phyloP scores from a whole-genome alignment of 106 monocot genomes.

The Phalaenopsis equestris region DNA sequence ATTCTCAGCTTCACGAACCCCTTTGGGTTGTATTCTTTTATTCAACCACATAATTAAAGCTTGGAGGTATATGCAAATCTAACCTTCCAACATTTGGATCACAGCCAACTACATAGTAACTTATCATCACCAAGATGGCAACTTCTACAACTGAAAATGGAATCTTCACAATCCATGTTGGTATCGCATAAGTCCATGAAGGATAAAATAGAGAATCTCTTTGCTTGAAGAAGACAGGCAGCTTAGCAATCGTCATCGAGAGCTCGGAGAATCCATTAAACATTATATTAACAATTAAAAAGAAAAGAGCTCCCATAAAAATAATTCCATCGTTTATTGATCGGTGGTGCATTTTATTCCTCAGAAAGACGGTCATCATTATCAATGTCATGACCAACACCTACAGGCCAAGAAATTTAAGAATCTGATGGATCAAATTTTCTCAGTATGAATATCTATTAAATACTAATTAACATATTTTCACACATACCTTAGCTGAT shows the following conservation, averaged over 20 bases:
- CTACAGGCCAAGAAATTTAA: not conserved
- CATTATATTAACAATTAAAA: not conserved
- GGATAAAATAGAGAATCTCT: conserved; percentile 17
- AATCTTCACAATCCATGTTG: conserved; percentile 14
- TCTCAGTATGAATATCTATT: not conserved
- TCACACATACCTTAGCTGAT: conserved; percentile 6
- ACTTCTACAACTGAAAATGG: conserved; percentile 10
- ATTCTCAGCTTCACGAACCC: too few relatives aligned
- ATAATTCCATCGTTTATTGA: not conserved
- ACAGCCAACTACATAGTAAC: conserved; percentile 15
- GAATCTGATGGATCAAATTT: not conserved
- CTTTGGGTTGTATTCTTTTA: not conserved
- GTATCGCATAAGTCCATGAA: conserved; percentile 19
- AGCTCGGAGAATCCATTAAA: conserved; percentile 12
- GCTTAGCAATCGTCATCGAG: conserved; percentile 1
- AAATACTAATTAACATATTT: not conserved
- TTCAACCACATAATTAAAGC: not conserved
- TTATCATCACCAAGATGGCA: not conserved
- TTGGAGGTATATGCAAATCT: not conserved
- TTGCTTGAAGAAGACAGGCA: conserved; percentile 20
- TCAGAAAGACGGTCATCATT: conserved; percentile 7
- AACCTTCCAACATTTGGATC: conserved; percentile 14
- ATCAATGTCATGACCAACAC: conserved; percentile 6
- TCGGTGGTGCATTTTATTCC: conserved; percentile 3
- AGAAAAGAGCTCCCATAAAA: conserved; percentile 11